Conservation (phyloP, 192 early-diverging fungal genomes). For the Gigaspora rosea region DNA sequence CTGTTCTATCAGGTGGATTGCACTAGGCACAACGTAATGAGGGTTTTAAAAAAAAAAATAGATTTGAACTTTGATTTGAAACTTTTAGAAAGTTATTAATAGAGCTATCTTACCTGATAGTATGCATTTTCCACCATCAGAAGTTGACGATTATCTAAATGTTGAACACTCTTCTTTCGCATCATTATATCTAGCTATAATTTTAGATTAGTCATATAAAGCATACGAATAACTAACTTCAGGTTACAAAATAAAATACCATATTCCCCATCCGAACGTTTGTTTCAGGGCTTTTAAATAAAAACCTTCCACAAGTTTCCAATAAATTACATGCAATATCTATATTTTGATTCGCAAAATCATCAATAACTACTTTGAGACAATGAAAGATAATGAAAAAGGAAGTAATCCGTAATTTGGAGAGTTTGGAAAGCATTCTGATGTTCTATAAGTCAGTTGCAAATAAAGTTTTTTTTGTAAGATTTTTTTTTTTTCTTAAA, state of each 20-base stretch:
- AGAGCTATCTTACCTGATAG: constrained; percentile 57
- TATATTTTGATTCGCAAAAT: constrained; percentile 81
- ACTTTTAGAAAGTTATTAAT: neutral
- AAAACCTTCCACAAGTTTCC: constrained; percentile 87
- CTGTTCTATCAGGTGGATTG: constrained; percentile 75
- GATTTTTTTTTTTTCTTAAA: neutral
- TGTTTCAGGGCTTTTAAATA: constrained; percentile 78
- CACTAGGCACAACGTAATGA: constrained; percentile 46
- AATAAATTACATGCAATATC: constrained; percentile 83
- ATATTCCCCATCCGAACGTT: constrained; percentile 66
- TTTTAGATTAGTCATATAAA: neutral
- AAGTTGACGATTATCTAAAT: constrained; percentile 79
- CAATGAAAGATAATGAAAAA: constrained; percentile 80
- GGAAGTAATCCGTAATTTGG: constrained; percentile 90
- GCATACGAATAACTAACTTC: neutral
- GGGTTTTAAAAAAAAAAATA: constrained; percentile 18
- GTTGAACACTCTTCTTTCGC: constrained; percentile 82
- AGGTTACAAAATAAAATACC: constrained; percentile 39
- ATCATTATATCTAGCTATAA: constrained; percentile 83
- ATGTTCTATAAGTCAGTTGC: constrained; percentile 53
- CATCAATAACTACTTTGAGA: constrained; percentile 82
- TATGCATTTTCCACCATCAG: constrained; percentile 96
- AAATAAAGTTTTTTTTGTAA: no score
- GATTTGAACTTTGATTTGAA: constrained; percentile 15
- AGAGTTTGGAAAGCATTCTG: constrained; percentile 86